phyloP scores from a whole-genome alignment of 805 yeast genomes.

The Saccharomycopsis microspora region DNA sequence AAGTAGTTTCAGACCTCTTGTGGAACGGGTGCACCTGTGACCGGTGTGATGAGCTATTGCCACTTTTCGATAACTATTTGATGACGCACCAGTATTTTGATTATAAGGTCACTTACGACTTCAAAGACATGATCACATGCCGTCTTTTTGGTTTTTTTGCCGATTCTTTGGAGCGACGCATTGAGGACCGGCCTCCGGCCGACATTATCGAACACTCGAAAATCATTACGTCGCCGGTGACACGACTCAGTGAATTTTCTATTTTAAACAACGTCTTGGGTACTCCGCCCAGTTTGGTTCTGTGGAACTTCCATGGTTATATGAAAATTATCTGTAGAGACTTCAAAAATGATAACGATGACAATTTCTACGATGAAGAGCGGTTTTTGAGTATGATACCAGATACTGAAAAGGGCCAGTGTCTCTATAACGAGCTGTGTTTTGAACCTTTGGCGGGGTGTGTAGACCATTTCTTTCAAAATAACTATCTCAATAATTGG shows the following conservation, averaged over 20 bases:
- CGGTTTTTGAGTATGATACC: conserved; percentile 1
- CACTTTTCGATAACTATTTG: conserved; percentile 45
- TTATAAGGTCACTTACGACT: conserved; percentile 27
- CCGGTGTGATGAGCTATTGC: conserved; percentile 38
- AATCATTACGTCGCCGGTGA: background rate
- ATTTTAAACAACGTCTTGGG: background rate
- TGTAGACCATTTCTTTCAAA: conserved; percentile 34
- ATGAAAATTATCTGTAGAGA: conserved; percentile 14
- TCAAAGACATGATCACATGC: conserved; percentile 51
- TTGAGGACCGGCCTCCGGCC: background rate
- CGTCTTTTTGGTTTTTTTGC: conserved; percentile 44
- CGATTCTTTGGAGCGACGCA: conserved; percentile 25
- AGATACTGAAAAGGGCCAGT: conserved; percentile 16
- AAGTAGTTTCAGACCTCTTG: conserved; percentile 51
- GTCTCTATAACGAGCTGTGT: conserved; percentile 33
- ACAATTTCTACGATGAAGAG: conserved; percentile 13
- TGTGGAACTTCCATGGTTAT: conserved; percentile 41
- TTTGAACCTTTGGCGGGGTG: conserved; percentile 30
- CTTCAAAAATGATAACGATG: conserved; percentile 13
- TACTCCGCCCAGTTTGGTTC: conserved; percentile 1
- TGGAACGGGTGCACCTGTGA: conserved; percentile 73
- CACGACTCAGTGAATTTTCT: background rate
- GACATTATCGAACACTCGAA: no score
- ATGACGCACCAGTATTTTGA: conserved; percentile 55
- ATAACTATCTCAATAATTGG: conserved; percentile 27